Evolutionary conservation across 257 asterid genomes (phyloP), one percentile per base, ranked within the genome.

Genomic region (Henckelia pumila): DNA sequence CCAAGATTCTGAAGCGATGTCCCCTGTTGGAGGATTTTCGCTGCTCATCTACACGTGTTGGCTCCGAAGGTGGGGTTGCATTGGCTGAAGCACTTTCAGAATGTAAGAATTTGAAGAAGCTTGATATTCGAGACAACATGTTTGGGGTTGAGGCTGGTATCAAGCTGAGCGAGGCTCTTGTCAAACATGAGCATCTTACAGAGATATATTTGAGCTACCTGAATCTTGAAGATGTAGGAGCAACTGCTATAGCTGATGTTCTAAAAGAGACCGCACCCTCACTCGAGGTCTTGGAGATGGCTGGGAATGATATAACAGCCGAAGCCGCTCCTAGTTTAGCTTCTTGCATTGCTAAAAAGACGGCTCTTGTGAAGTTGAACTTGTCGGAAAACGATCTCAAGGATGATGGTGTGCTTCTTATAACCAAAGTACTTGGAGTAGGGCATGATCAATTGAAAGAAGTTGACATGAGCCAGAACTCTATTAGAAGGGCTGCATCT

Each of bases 51-150:
- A 93, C 99, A 13, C 79, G 99, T 68, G 97, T 93, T 37, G 91
- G 82, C 64, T 78, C 95, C 29, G 86, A 84, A 57, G 99, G 99
- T 26, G 97, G 99, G 52, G 70, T 79, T 73, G 94, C 92, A 55
- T 84, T 93, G 85, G 77, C 88, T 32, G 84, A 93, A 82, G 95
- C 95, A 70, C 92, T 93, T 71, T 82, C 75, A 29, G 76, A 64
- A 37, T 88, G 92, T 80, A 78, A 59, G 62, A 80, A 81, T 77
- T 79, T 93, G 76, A 85, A 76, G 84, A 93, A 90, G 82, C 85
- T 93, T 9, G 99, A 93, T 90, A 83, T 93, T 70, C 89, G 95
- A 35, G 99, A 93, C 82, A 93, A 93, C 79, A 90, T 93, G 91
- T 93, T 90, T 81, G 95, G 95, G 7, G 76, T 76, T 1, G 95